phyloP scores from a whole-genome alignment of 1,284 basidiomycete species.

The Apiotrichum mycotoxinovorans region DNA sequence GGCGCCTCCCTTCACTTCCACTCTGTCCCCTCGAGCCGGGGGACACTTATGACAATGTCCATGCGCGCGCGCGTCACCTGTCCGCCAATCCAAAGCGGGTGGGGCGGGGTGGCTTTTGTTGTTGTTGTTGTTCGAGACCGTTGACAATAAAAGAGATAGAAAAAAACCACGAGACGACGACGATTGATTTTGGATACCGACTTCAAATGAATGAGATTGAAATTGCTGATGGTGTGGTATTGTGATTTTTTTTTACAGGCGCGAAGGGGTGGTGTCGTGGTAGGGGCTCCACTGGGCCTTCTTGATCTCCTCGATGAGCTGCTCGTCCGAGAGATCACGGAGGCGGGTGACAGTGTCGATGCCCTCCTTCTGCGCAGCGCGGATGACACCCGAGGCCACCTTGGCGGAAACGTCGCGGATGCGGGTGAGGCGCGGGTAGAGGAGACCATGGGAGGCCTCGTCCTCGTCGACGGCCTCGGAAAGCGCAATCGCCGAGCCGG shows the following conservation, averaged over 20 bases:
- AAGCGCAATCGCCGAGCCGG: constrained; percentile 62
- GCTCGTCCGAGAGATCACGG: constrained; percentile 28
- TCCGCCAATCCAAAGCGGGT: too few relatives aligned
- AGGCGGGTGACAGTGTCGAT: constrained; percentile 34
- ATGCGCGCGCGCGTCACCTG: neutral
- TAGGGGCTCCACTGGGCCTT: constrained; percentile 35
- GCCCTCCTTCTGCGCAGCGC: constrained; percentile 67
- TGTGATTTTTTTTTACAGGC: too few relatives aligned
- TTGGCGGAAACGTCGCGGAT: constrained; percentile 77
- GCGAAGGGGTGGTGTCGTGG: neutral
- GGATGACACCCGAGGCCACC: constrained; percentile 71
- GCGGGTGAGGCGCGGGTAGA: constrained; percentile 72
- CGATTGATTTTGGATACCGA: neutral
- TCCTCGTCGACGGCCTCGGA: constrained; percentile 69
- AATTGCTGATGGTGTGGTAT: too few relatives aligned
- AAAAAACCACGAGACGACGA: too few relatives aligned
- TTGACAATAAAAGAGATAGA: too few relatives aligned
- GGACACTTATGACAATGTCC: neutral
- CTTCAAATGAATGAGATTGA: neutral
- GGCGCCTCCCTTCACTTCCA: neutral
- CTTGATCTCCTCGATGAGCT: constrained; percentile 30
- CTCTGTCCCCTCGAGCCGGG: neutral
- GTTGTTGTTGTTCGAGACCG: too few relatives aligned
- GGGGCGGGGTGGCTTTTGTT: too few relatives aligned
- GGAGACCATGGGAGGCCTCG: constrained; percentile 62